A percentile compares a stretch with the other conserved stretches of the same genome.
phyloP scores from a whole-genome alignment of 2,329 filamentous ascomycete genomes.

The Clarireedia monteithiana region DNA sequence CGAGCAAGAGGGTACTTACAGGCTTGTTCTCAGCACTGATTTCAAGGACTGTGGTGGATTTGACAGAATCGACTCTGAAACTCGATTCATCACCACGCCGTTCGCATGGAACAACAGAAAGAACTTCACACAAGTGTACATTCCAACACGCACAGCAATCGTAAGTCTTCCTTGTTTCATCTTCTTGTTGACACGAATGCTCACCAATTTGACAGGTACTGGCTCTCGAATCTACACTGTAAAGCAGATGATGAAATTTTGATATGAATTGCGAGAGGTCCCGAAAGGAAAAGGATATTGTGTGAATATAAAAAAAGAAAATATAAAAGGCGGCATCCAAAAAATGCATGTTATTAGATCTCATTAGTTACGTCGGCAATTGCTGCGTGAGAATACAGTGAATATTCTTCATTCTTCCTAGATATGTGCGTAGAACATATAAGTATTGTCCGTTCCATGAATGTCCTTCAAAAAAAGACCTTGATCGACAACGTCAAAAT shows the following conservation, averaged over 20 bases:
- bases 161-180: conserved; percentile 41
- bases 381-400: not conserved
- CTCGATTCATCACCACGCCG: conserved; percentile 85
- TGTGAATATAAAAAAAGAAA: not conserved
- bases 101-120: conserved; percentile 82
- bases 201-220: conserved; percentile 24
- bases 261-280: not conserved
- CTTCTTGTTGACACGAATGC: not conserved
- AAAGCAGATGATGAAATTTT: not conserved
- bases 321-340: not conserved
- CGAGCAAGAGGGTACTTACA: conserved; percentile 77
- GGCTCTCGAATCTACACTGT: conserved; percentile 30
- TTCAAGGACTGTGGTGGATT: conserved; percentile 70
- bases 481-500: no score
- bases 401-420: not conserved
- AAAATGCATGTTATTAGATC: conserved; percentile 2
- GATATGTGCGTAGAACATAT: not conserved
- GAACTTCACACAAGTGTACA: conserved; percentile 90
- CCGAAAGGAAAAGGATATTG: not conserved
- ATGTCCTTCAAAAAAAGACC: no score
- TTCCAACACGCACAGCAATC: conserved; percentile 75
- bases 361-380: not conserved
- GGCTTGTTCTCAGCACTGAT: conserved; percentile 78
- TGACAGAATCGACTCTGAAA: conserved; percentile 67
- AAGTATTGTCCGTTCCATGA: no score